These are phyloP conservation scores for Sarcodon sp. DNA, from an alignment of 768 basidiomycete genomes.

Conservation along the genomic window DNA sequence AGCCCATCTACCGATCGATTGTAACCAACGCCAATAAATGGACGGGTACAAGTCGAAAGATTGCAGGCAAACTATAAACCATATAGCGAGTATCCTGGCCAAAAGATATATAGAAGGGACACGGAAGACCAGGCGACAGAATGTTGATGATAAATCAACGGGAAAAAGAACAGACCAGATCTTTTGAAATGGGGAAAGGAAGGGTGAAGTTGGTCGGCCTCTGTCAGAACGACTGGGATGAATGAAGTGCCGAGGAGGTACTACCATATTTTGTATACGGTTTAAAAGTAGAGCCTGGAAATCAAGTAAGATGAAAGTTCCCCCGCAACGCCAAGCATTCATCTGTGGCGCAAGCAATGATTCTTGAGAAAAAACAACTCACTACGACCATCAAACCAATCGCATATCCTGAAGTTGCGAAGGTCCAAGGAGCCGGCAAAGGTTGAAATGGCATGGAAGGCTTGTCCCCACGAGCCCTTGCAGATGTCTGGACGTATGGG, in stretches of 20 bases:
- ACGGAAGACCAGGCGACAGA: slow-evolving; percentile 46
- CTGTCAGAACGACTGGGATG: slow-evolving; percentile 8
- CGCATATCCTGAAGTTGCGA: slow-evolving; percentile 65
- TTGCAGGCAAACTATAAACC: slow-evolving; percentile 48
- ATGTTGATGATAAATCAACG: slow-evolving; percentile 45
- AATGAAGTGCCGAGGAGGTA: slow-evolving; percentile 39
- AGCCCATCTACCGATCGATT: slow-evolving; percentile 30
- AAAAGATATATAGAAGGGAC: slow-evolving; percentile 53
- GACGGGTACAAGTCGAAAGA: slow-evolving; percentile 30
- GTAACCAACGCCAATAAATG: slow-evolving; percentile 16
- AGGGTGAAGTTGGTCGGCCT: too few relatives aligned
- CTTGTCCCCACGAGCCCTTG: slow-evolving; percentile 1
- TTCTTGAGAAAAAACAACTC: slow-evolving; percentile 9
- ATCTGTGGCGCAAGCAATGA: neutral
- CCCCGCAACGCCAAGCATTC: neutral
- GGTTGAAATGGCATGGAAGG: slow-evolving; percentile 7
- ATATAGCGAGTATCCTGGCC: slow-evolving; percentile 40
- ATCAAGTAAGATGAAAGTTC: neutral
- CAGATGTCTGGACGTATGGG: neutral
- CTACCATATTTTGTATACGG: slow-evolving; percentile 67
- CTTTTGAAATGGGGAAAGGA: too few relatives aligned
- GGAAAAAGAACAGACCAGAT: slow-evolving; percentile 35
- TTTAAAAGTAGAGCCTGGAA: slow-evolving; percentile 54
- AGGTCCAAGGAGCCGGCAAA: slow-evolving; percentile 55
- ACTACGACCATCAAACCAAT: slow-evolving; percentile 57